These are phyloP conservation scores for Pythium aquatile DNA, from an alignment of 352 stramenopile species.

Conservation along the genomic window DNA sequence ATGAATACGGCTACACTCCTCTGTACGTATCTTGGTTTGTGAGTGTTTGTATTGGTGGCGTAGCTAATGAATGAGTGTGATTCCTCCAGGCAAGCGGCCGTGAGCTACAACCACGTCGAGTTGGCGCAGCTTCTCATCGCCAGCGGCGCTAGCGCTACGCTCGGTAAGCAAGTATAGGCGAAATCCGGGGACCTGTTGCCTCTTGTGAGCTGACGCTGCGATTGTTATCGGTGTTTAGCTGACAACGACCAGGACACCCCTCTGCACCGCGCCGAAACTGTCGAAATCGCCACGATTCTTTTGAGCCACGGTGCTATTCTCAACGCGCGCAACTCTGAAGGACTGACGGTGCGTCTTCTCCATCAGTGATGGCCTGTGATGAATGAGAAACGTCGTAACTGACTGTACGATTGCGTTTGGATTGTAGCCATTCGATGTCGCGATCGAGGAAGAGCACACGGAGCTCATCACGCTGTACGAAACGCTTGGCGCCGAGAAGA, in stretches of 20 bases:
- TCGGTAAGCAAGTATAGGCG: conserved; percentile 9
- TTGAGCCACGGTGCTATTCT: conserved; percentile 31
- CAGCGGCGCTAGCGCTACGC: conserved; percentile 25
- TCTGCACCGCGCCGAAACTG: conserved; percentile 32
- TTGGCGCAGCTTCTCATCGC: conserved; percentile 31
- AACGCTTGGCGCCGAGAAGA: conserved; percentile 32
- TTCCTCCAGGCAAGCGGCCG: conserved; percentile 32
- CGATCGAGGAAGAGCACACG: conserved; percentile 34
- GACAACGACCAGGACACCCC: conserved; percentile 37
- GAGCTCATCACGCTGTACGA: conserved; percentile 34
- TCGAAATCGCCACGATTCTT: conserved; percentile 33
- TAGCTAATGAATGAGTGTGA: not conserved
- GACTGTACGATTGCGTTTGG: not conserved
- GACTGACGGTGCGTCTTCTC: conserved; percentile 26
- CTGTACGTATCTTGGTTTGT: conserved; percentile 19
- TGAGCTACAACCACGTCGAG: conserved; percentile 43
- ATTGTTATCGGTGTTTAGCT: conserved; percentile 1
- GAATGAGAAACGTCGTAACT: not conserved
- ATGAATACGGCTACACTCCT: conserved; percentile 39
- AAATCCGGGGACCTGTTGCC: too few relatives aligned
- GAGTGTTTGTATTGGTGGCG: not conserved
- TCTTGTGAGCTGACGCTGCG: not conserved
- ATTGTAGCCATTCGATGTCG: conserved; percentile 33
- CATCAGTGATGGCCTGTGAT: not conserved
- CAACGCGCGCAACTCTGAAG: conserved; percentile 37